Percentiles rank a stretch among this genome's conserved stretches.
phyloP scores from a whole-genome alignment of 805 yeast species.

The Yarrowia sp. region DNA sequence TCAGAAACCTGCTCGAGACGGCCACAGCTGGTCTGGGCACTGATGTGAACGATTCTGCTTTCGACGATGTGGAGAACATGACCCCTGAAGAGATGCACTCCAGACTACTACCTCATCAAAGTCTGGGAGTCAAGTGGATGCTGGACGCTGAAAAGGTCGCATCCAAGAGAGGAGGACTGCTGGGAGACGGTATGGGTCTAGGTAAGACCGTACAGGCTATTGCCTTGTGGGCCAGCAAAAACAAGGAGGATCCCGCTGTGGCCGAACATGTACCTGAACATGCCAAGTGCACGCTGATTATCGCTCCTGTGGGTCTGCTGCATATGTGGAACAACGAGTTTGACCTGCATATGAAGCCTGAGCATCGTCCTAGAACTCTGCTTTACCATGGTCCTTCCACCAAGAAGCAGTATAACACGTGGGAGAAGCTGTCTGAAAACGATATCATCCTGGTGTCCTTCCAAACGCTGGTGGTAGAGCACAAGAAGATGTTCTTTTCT shows the following conservation, averaged over 20 bases:
- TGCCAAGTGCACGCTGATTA: conserved; percentile 41
- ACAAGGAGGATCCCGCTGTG: neutral
- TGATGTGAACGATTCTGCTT: neutral
- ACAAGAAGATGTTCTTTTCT: conserved; percentile 15
- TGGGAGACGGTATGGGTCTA: conserved; percentile 87
- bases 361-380: conserved; percentile 13
- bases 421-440: conserved; percentile 42
- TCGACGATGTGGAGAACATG: conserved; percentile 14
- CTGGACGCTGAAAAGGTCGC: neutral
- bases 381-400: conserved; percentile 35
- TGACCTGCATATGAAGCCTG: conserved; percentile 8
- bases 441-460: neutral
- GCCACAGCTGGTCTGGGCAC: conserved; percentile 13
- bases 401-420: conserved; percentile 35
- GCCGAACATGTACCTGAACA: conserved; percentile 30
- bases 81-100: conserved; percentile 1
- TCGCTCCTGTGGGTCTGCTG: conserved; percentile 46
- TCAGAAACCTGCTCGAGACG: conserved; percentile 2
- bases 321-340: conserved; percentile 47
- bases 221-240: conserved; percentile 53
- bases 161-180: conserved; percentile 48
- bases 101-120: conserved; percentile 15
- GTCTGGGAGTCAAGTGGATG: conserved; percentile 24
- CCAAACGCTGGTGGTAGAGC: conserved; percentile 15
- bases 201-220: conserved; percentile 78